A percentile compares a stretch with the other conserved stretches of the same genome.
These are phyloP conservation scores for Holtermannia corniformis DNA, from an alignment of 768 basidiomycete species.

Conservation along the genomic window DNA sequence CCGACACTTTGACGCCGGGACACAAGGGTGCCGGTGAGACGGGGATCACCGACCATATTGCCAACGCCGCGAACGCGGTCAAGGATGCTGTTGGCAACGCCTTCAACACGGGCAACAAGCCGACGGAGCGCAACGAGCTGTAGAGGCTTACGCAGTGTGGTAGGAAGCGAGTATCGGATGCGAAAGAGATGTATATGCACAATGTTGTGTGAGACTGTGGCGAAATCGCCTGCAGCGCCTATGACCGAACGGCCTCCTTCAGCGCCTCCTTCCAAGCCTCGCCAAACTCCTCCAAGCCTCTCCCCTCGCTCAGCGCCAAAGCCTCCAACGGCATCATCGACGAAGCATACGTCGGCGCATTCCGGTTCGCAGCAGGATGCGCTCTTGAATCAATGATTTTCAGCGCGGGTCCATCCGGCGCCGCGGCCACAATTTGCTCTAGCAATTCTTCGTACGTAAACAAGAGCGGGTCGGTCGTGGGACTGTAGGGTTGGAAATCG, in stretches of 20 bases:
- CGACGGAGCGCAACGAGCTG: not conserved
- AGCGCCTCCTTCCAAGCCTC: conserved; percentile 44
- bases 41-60: not conserved
- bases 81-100: not conserved
- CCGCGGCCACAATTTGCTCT: conserved; percentile 32
- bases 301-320: conserved; percentile 64
- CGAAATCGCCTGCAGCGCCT: too few relatives aligned
- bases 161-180: too few relatives aligned
- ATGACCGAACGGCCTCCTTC: conserved; percentile 27
- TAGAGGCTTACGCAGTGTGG: not conserved
- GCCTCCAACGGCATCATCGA: conserved; percentile 91
- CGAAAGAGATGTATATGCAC: too few relatives aligned
- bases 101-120: not conserved
- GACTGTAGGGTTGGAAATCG: conserved; percentile 83
- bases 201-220: too few relatives aligned
- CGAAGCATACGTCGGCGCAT: conserved; percentile 66
- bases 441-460: conserved; percentile 73
- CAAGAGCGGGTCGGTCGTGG: conserved; percentile 75
- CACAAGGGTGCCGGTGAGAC: not conserved
- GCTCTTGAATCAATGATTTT: conserved; percentile 59
- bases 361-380: conserved; percentile 60
- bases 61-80: not conserved
- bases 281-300: conserved; percentile 63
- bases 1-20: not conserved
- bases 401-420: conserved; percentile 17